phyloP scores from a whole-genome alignment of 495 filamentous ascomycete genomes.

The Penicillium fimorum region DNA sequence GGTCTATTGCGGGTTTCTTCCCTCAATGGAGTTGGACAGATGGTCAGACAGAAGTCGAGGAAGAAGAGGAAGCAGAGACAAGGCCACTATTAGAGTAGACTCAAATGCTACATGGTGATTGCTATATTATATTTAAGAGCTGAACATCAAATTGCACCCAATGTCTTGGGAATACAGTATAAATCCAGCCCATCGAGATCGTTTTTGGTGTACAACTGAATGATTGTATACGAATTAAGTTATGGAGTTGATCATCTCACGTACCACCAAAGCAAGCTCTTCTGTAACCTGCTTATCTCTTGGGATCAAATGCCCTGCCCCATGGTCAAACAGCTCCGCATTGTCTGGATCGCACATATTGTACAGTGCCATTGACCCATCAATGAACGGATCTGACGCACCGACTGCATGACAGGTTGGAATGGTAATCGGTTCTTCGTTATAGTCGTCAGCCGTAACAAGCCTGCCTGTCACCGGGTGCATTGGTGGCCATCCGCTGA shows the following conservation, averaged over 20 bases:
- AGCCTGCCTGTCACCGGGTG: conserved; percentile 44
- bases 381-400: conserved; percentile 54
- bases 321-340: conserved; percentile 56
- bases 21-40: neutral
- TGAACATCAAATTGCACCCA: neutral
- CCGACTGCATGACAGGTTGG: conserved; percentile 59
- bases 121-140: neutral
- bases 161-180: neutral
- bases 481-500: conserved; percentile 54
- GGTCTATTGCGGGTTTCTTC: conserved; percentile 11
- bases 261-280: conserved; percentile 26
- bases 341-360: conserved; percentile 50
- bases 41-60: conserved; percentile 9
- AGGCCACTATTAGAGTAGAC: conserved; percentile 31
- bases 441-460: conserved; percentile 45
- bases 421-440: conserved; percentile 45
- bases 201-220: neutral
- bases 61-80: conserved; percentile 26
- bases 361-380: conserved; percentile 52
- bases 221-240: neutral
- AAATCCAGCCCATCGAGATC: neutral
- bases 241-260: conserved; percentile 19
- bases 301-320: conserved; percentile 53
- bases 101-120: neutral
- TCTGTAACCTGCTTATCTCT: conserved; percentile 47